Percentiles rank a stretch among this genome's conserved stretches.
Evolutionary conservation across 306 rosid genomes (phyloP).

Genomic region (Abrus pulchellus): DNA sequence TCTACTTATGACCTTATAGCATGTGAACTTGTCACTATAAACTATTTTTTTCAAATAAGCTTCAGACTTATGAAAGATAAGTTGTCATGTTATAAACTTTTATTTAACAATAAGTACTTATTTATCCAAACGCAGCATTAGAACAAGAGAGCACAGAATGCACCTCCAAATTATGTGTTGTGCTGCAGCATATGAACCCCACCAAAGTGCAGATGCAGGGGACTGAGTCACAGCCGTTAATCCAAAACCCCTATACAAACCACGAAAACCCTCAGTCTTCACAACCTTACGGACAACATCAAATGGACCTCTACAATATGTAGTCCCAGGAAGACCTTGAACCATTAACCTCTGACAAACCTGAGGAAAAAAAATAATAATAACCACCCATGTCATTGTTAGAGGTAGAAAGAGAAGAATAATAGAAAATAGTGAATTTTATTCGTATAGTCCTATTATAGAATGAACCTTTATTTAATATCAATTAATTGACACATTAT

Average conservation of each 20-base stretch:
- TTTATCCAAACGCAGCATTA: background rate
- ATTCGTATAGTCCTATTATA: no score
- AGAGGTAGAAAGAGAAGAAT: no score
- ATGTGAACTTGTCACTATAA: no score
- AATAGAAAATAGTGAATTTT: no score
- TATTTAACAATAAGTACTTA: no score
- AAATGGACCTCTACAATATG: conserved; percentile 66
- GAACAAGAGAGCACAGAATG: background rate
- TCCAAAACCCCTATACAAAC: conserved; percentile 87
- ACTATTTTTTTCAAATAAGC: background rate
- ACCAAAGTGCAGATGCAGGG: conserved; percentile 95
- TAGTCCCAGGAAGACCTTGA: conserved; percentile 88
- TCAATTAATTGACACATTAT: no score
- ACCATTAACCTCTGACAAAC: conserved; percentile 90
- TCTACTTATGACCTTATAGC: no score
- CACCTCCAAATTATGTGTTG: conserved; percentile 94
- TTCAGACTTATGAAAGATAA: background rate
- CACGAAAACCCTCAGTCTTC: conserved; percentile 80
- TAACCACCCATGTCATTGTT: no score
- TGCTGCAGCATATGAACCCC: conserved; percentile 92
- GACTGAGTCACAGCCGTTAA: conserved; percentile 76
- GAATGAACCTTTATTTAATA: no score
- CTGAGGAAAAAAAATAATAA: conserved; percentile 43
- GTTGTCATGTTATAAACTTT: background rate
- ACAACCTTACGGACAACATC: conserved; percentile 67